Conservation (phyloP, 2,329 filamentous ascomycete genomes). For the Alternaria sp. region DNA sequence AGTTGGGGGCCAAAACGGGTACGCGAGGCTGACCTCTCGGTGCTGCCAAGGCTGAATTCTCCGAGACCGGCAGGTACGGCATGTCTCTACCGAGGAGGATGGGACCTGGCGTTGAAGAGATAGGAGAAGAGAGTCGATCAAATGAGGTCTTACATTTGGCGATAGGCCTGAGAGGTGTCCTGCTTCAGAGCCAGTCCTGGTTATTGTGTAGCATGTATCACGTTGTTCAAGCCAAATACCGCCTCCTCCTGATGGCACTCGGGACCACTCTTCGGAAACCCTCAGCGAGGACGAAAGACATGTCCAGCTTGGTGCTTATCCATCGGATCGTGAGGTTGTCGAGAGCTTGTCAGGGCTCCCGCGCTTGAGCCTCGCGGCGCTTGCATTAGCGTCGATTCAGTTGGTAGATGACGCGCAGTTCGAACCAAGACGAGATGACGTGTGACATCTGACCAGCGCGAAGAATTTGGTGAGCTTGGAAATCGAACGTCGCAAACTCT, state of each 20-base stretch:
- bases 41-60: not conserved
- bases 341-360: not conserved
- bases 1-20: slow-evolving; percentile 11
- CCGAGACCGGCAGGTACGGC: not conserved
- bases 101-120: not conserved
- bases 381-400: slow-evolving; percentile 12
- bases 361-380: not conserved
- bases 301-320: not conserved
- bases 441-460: slow-evolving; percentile 7
- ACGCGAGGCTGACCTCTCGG: not conserved
- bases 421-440: slow-evolving; percentile 17
- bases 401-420: slow-evolving; percentile 18
- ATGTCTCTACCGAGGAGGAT: not conserved
- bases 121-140: not conserved
- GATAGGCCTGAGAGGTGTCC: not conserved
- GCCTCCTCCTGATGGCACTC: not conserved
- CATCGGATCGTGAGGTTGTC: not conserved
- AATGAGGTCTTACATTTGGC: not conserved
- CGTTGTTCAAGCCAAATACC: not conserved
- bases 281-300: not conserved
- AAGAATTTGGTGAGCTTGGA: not conserved
- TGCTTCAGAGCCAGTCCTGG: not conserved
- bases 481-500: not conserved
- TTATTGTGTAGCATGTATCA: not conserved
- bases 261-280: not conserved